Evolutionary conservation across 495 filamentous ascomycete genomes (phyloP).

Genomic region (Delitschia confertaspora): DNA sequence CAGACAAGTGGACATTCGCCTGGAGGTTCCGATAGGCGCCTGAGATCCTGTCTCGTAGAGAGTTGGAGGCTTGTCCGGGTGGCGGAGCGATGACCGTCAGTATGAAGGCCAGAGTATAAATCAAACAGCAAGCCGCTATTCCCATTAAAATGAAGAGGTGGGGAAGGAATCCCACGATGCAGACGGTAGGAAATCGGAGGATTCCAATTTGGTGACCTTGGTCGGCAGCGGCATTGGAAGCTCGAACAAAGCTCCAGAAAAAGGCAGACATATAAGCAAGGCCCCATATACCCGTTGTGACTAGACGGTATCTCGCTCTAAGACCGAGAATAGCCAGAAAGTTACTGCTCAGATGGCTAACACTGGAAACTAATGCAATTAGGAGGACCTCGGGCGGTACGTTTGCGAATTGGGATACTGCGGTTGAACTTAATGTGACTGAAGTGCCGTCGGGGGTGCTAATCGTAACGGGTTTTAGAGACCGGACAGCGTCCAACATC

Average conservation of each 20-base stretch:
- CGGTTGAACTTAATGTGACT: constrained; percentile 30
- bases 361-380: constrained; percentile 75
- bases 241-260: constrained; percentile 50
- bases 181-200: constrained; percentile 83
- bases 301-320: constrained; percentile 65
- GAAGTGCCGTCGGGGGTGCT: constrained; percentile 13
- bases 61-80: constrained; percentile 30
- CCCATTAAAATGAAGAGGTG: constrained; percentile 76
- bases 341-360: constrained; percentile 81
- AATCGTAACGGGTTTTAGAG: constrained; percentile 14
- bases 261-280: constrained; percentile 78
- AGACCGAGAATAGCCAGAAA: constrained; percentile 68
- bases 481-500: constrained; percentile 49
- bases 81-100: constrained; percentile 67
- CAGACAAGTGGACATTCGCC: constrained; percentile 73
- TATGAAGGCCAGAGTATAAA: constrained; percentile 67
- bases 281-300: constrained; percentile 84
- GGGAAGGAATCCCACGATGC: constrained; percentile 88
- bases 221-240: constrained; percentile 21
- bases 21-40: constrained; percentile 82
- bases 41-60: constrained; percentile 45
- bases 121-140: constrained; percentile 59
- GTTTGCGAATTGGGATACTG: constrained; percentile 53
- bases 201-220: constrained; percentile 35
- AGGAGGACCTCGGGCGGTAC: constrained; percentile 83